phyloP scores from a whole-genome alignment of 2,329 filamentous ascomycete species.

The Pestalotiopsis sp. region DNA sequence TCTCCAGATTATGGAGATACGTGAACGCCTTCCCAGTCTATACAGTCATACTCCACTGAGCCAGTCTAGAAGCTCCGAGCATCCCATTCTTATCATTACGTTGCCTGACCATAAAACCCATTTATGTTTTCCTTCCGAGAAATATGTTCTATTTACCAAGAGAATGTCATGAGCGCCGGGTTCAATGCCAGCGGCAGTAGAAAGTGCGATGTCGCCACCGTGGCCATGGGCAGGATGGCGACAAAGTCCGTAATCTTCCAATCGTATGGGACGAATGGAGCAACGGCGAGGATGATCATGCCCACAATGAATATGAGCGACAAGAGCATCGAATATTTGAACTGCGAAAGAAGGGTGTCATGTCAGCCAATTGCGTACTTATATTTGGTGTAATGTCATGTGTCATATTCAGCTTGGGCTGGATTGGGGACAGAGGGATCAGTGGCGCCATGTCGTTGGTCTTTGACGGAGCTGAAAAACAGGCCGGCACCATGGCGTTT shows the following conservation, averaged over 20 bases:
- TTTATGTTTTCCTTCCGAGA: neutral
- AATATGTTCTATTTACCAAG: conserved; percentile 53
- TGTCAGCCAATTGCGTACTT: neutral
- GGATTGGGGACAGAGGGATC: conserved; percentile 1
- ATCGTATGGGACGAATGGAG: conserved; percentile 63
- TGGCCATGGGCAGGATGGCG: conserved; percentile 75
- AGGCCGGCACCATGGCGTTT: neutral
- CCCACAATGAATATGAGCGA: conserved; percentile 56
- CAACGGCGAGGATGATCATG: conserved; percentile 68
- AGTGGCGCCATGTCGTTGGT: neutral
- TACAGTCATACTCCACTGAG: too few relatives aligned
- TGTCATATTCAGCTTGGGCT: neutral
- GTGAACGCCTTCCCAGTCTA: too few relatives aligned
- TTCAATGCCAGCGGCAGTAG: conserved; percentile 74
- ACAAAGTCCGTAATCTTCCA: conserved; percentile 73
- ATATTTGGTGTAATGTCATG: neutral
- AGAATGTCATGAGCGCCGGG: conserved; percentile 79
- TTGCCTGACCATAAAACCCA: neutral
- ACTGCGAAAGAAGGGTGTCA: conserved; percentile 39
- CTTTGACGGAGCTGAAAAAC: conserved; percentile 24
- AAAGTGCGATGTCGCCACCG: conserved; percentile 69
- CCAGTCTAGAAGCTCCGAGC: too few relatives aligned
- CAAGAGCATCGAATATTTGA: conserved; percentile 73
- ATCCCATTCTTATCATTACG: neutral
- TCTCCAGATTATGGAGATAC: too few relatives aligned